These are phyloP conservation scores for Bidens hawaiensis DNA, from an alignment of 140 eudicot species.

Conservation along the genomic window DNA sequence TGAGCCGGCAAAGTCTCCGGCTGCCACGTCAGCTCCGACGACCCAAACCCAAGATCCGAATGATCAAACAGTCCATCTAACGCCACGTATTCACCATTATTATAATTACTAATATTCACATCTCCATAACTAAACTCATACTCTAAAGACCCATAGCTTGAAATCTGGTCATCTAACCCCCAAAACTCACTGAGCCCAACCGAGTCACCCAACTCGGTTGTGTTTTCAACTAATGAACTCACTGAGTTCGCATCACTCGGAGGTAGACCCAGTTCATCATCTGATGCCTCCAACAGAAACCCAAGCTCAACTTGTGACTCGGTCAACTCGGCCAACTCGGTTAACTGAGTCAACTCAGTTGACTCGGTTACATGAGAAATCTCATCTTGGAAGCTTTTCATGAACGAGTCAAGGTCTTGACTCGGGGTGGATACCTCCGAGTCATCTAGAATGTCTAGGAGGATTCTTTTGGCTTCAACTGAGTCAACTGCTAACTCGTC, in stretches of 20 bases:
- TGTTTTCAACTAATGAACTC: conserved; percentile 13
- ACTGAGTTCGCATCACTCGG: conserved; percentile 24
- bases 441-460: conserved; percentile 46
- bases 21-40: conserved; percentile 44
- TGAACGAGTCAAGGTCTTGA: conserved; percentile 67
- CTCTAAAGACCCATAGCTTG: conserved; percentile 50
- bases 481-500: conserved; percentile 33
- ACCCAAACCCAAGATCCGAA: conserved; percentile 62
- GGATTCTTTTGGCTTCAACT: conserved; percentile 47
- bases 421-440: conserved; percentile 37
- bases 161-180: conserved; percentile 40
- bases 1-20: conserved; percentile 63
- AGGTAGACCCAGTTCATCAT: conserved; percentile 75
- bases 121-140: conserved; percentile 31
- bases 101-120: background rate
- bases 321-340: conserved; percentile 24
- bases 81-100: conserved; percentile 50
- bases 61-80: conserved; percentile 70
- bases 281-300: conserved; percentile 61
- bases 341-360: conserved; percentile 15
- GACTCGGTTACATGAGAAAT: conserved; percentile 34
- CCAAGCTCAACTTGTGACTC: conserved; percentile 58
- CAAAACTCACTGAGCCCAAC: conserved; percentile 58
- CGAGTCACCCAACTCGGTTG: conserved; percentile 41
- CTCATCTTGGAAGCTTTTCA: conserved; percentile 72